Base-by-base conservation (phyloP, 352 stramenopile genomes). In the Plasmopara muralis region DNA sequence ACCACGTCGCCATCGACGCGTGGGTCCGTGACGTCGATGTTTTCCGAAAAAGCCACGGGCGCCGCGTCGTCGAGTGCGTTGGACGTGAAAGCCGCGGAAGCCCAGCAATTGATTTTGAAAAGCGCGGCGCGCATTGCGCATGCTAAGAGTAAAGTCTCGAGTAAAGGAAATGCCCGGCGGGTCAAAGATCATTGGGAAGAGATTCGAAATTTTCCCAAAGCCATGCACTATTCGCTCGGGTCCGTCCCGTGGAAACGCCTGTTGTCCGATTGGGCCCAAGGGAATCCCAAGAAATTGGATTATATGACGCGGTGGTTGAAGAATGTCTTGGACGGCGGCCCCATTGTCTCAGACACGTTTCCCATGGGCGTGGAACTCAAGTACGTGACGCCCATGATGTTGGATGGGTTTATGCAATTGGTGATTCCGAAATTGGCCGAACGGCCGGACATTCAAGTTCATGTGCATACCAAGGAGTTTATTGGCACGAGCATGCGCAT, bases 261-360 rank as follows among this genome's bases (percentile, higher is more conserved):
- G 57, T 68, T 94, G 2, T 87, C 81, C 29, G 83, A 94, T 43
- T 94, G 83, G 83, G 83, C 83, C 0, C 83, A 93, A 50, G 83
- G 83, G 50, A 93, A 93, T 64, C 78, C 83, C 25, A 93, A 93
- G 64, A 93, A 93, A 53, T 63, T 93, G n/a, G 83, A 94, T 53
- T 94, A 94, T 61, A 94, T 94, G 83, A 90, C 75, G 13, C 67
- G 82, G 13, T 94, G 83, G 83, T 72, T 94, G 35, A 90, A 94
- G 68, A 94, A 94, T 51, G 83, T 94, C 5, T 57, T 94, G 41
- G 83, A 94, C 31, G 81, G 81, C 28, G 83, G 79, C 18, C 78
- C 82, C 1, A 89, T 94, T 42, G 81, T 91, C 15, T 89, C 81
- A n/a, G 80, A 87, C 29, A 87, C 77, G 31, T 94, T 94, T 57